These are phyloP conservation scores for Aspergillus udagawae DNA, from an alignment of 2,329 filamentous ascomycete genomes.

Conservation along the genomic window DNA sequence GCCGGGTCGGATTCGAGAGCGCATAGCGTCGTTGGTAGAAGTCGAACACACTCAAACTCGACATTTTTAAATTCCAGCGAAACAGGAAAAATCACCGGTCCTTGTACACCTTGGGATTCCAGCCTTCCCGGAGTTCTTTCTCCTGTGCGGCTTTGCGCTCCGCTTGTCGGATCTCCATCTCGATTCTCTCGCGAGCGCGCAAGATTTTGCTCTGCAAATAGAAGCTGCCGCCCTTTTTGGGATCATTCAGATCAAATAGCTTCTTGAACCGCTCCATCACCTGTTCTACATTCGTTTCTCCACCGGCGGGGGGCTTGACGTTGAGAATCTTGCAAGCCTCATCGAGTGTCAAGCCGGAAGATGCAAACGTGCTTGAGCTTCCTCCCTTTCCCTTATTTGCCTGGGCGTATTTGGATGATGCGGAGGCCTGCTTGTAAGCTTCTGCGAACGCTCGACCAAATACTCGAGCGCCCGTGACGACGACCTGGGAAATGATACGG, in stretches of 20 bases:
- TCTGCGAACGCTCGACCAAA: constrained; percentile 89
- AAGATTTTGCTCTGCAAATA: constrained; percentile 97
- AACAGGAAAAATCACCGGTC: constrained; percentile 54
- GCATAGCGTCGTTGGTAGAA: neutral
- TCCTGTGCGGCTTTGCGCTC: constrained; percentile 69
- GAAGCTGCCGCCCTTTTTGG: constrained; percentile 93
- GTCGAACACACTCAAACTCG: neutral
- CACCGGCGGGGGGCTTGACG: constrained; percentile 79
- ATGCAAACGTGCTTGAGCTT: constrained; percentile 51
- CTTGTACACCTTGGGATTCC: constrained; percentile 94
- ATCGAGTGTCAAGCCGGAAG: constrained; percentile 80
- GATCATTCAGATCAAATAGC: constrained; percentile 90
- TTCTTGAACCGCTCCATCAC: constrained; percentile 88
- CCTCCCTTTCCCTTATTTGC: constrained; percentile 60
- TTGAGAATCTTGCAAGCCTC: constrained; percentile 98
- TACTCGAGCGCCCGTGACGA: constrained; percentile 85
- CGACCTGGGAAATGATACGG: constrained; percentile 88
- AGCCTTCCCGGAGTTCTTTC: constrained; percentile 76
- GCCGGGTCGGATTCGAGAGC: neutral
- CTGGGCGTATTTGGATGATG: constrained; percentile 75
- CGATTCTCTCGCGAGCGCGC: constrained; percentile 84
- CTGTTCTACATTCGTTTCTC: constrained; percentile 71
- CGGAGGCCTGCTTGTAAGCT: constrained; percentile 92
- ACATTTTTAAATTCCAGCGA: neutral
- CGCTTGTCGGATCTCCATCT: constrained; percentile 73